A percentile compares a stretch with the other conserved stretches of the same genome.
These are phyloP conservation scores for Pyricularia sp. DNA, from an alignment of 2,329 filamentous ascomycete species.

Conservation along the genomic window DNA sequence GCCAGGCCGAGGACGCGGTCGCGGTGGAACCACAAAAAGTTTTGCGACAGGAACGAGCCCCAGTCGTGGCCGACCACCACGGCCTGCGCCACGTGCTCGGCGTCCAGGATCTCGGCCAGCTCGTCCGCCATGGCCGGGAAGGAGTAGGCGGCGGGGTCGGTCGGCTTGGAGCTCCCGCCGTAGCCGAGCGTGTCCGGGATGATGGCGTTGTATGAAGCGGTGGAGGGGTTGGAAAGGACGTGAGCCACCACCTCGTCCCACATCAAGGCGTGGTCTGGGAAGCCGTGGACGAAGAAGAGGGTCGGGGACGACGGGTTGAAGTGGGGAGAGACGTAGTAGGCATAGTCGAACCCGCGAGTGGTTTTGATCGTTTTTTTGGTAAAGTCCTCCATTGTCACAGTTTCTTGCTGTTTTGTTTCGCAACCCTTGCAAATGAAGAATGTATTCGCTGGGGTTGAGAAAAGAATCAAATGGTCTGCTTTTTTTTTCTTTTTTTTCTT, in stretches of 20 bases:
- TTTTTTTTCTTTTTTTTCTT: no score
- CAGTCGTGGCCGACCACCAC: conserved; percentile 40
- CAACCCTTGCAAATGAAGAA: no score
- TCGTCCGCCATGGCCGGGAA: conserved; percentile 26
- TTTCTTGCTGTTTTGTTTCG: not conserved
- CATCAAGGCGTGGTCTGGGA: conserved; percentile 33
- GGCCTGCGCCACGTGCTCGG: conserved; percentile 21
- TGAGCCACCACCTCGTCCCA: conserved; percentile 31
- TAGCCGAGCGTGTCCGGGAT: conserved; percentile 29
- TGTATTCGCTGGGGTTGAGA: no score
- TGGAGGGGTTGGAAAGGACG: conserved; percentile 13
- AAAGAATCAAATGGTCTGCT: no score
- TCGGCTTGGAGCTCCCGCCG: conserved; percentile 29
- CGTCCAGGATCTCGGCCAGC: conserved; percentile 28
- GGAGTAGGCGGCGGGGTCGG: conserved; percentile 24
- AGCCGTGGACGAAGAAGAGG: conserved; percentile 37
- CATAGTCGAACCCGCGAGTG: conserved; percentile 25
- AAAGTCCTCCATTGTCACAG: conserved; percentile 13
- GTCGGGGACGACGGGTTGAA: conserved; percentile 15
- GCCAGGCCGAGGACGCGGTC: conserved; percentile 29
- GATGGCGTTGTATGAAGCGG: conserved; percentile 22
- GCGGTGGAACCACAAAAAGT: conserved; percentile 30
- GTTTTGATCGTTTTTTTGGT: conserved; percentile 18
- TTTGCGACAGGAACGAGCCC: conserved; percentile 29
- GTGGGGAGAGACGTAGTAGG: conserved; percentile 24